Evolutionary conservation across 257 asterid genomes (phyloP), one percentile per base, ranked within the genome.

Genomic region (Solanum tarapatanum): DNA sequence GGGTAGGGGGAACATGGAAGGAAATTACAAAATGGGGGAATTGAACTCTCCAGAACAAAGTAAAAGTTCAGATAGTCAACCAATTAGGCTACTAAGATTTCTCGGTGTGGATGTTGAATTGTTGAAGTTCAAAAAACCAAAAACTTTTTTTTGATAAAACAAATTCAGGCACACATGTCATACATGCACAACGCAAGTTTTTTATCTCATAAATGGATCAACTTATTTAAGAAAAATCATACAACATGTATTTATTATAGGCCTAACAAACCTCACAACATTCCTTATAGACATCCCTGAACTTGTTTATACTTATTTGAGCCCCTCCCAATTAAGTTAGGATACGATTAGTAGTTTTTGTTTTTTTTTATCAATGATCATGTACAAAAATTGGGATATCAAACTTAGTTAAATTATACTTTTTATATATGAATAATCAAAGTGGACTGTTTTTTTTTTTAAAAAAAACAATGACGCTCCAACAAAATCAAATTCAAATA

Each of bases 31-130:
- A 19, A 23, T 6, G 62, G 10, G 4, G 3, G 4, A 51, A 51
- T 51, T 6, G 3, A 51, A 51, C 7, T 16, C 10, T 16, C 3
- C 2, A 0, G 0, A 51, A 51, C 21, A 51, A 51, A 0, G 21
- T 51, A 16, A 2, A 51, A 16, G 1, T 51, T 16, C 17, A 5
- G 1, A 51, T 51, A 7, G 4, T 6, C 23, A 6, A 51, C 7
- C 10, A 51, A 6, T 6, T 51, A 51, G 2, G 0, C 8, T 51
- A 6, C 9, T 17, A 51, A 51, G 9, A 51, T 17, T 51, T 51
- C 4, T 51, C 7, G 3, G 2, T 16, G 19, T 17, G n/a, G 1
- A 51, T 51, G 62, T 51, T 5, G 62, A 51, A 51, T 51, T 0
- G 58, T 51, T 6, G 9, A 6, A 51, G 6, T 16, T 16, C 2